Evolutionary conservation across 2,329 filamentous ascomycete species (phyloP).

Genomic region (Lecanicillium sp.): DNA sequence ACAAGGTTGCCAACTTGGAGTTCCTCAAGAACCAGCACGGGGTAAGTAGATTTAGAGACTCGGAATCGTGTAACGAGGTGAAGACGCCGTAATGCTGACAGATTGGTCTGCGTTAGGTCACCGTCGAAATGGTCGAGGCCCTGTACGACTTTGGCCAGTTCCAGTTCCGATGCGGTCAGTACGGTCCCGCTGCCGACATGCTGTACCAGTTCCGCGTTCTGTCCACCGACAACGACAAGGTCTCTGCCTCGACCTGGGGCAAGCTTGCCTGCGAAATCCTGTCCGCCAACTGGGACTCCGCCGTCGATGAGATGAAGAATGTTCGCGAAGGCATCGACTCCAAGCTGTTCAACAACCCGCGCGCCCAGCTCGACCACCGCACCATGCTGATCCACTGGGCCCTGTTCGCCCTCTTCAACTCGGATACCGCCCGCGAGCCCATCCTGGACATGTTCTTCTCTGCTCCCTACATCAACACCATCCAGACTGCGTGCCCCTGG

Average conservation of each 20-base stretch:
- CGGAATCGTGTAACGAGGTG: neutral
- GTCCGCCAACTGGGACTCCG: slow-evolving; percentile 88
- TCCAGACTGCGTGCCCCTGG: slow-evolving; percentile 97
- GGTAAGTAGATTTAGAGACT: slow-evolving; percentile 39
- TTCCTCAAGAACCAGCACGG: slow-evolving; percentile 95
- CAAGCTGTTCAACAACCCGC: slow-evolving; percentile 90
- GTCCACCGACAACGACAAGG: slow-evolving; percentile 97
- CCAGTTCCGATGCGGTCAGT: slow-evolving; percentile 96
- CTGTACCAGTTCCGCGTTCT: slow-evolving; percentile 97
- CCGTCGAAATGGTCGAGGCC: slow-evolving; percentile 88
- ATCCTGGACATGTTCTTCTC: slow-evolving; percentile 97
- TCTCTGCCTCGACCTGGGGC: slow-evolving; percentile 91
- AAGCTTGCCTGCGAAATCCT: slow-evolving; percentile 96
- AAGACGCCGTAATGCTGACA: neutral
- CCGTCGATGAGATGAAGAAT: slow-evolving; percentile 83
- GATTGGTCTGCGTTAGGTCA: slow-evolving; percentile 47
- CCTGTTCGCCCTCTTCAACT: slow-evolving; percentile 98
- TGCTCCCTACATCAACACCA: slow-evolving; percentile 96
- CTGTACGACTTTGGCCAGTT: slow-evolving; percentile 95
- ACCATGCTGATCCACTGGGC: slow-evolving; percentile 98
- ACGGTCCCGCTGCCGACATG: slow-evolving; percentile 79
- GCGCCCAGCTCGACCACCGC: slow-evolving; percentile 91
- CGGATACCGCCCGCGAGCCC: slow-evolving; percentile 80
- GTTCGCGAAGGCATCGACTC: slow-evolving; percentile 89
- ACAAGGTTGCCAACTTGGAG: slow-evolving; percentile 98